Conservation (phyloP, 768 basidiomycete genomes). For the Plicaturopsis crispa region DNA sequence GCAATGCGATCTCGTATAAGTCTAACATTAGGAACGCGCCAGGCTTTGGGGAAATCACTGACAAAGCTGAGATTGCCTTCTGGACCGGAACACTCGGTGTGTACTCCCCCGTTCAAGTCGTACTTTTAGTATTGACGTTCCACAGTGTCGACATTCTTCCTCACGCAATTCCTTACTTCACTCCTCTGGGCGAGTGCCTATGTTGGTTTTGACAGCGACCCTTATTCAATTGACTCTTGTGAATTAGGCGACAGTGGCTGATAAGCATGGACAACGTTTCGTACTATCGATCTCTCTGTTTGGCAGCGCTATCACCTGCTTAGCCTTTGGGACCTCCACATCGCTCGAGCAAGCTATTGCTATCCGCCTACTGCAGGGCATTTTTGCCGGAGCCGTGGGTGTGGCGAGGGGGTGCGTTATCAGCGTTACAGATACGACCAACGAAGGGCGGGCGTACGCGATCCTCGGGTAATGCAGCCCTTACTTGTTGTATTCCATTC, state of each 20-base stretch:
- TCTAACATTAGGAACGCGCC: slow-evolving; percentile 1
- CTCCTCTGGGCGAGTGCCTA: slow-evolving; percentile 67
- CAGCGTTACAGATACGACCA: slow-evolving; percentile 83
- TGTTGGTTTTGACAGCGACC: slow-evolving; percentile 7
- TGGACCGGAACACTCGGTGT: slow-evolving; percentile 82
- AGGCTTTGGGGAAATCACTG: slow-evolving; percentile 66
- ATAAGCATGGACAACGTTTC: slow-evolving; percentile 78
- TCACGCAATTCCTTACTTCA: slow-evolving; percentile 94
- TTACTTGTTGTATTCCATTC: slow-evolving; percentile 2
- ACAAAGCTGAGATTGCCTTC: slow-evolving; percentile 82
- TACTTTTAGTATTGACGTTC: no score
- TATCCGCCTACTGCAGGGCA: slow-evolving; percentile 83
- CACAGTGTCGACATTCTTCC: slow-evolving; percentile 77
- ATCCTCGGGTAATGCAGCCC: slow-evolving; percentile 60
- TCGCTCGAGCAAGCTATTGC: slow-evolving; percentile 74
- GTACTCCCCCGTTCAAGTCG: no score
- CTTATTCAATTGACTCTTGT: slow-evolving; percentile 8
- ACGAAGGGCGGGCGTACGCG: slow-evolving; percentile 93
- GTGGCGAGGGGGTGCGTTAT: slow-evolving; percentile 87
- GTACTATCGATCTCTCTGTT: slow-evolving; percentile 82
- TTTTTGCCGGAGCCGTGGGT: slow-evolving; percentile 91
- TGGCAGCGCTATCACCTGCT: slow-evolving; percentile 76
- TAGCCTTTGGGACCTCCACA: slow-evolving; percentile 71
- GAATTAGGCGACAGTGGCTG: slow-evolving; percentile 80
- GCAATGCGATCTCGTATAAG: not conserved